Conservation (phyloP, 176 grass and related monocot genomes). For the Musa acuminata region DNA sequence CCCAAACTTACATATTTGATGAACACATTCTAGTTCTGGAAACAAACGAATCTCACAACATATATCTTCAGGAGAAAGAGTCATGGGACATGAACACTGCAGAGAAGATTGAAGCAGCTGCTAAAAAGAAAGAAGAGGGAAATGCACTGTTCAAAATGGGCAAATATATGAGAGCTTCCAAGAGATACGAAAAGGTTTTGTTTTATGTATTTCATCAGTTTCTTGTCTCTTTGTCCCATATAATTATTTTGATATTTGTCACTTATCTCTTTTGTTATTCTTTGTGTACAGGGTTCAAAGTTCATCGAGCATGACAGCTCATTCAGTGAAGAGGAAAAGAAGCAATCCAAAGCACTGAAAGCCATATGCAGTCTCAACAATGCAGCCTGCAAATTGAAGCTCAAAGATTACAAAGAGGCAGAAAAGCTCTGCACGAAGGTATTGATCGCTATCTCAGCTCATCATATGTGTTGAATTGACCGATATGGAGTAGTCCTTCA, state of each 20-base stretch:
- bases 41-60: not conserved
- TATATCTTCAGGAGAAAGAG: slow-evolving; percentile 68
- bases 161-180: slow-evolving; percentile 67
- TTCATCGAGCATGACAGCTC: slow-evolving; percentile 70
- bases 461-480: not conserved
- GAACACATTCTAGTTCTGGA: not conserved
- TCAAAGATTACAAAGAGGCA: slow-evolving; percentile 75
- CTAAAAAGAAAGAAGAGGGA: slow-evolving; percentile 85
- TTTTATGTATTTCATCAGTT: not conserved
- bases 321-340: slow-evolving; percentile 89
- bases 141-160: slow-evolving; percentile 76
- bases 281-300: slow-evolving; percentile 51
- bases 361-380: slow-evolving; percentile 86
- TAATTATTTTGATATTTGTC: not conserved
- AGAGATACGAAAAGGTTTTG: slow-evolving; percentile 78
- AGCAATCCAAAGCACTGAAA: slow-evolving; percentile 75
- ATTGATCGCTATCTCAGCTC: not conserved
- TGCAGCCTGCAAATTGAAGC: slow-evolving; percentile 90
- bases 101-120: slow-evolving; percentile 81
- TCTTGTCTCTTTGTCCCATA: not conserved
- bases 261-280: not conserved
- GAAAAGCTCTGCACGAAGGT: slow-evolving; percentile 92
- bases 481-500: not conserved
- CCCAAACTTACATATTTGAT: not conserved
- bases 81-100: slow-evolving; percentile 92